These are phyloP conservation scores for Botrytis porri DNA, from an alignment of 2,329 filamentous ascomycete species.

Conservation along the genomic window DNA sequence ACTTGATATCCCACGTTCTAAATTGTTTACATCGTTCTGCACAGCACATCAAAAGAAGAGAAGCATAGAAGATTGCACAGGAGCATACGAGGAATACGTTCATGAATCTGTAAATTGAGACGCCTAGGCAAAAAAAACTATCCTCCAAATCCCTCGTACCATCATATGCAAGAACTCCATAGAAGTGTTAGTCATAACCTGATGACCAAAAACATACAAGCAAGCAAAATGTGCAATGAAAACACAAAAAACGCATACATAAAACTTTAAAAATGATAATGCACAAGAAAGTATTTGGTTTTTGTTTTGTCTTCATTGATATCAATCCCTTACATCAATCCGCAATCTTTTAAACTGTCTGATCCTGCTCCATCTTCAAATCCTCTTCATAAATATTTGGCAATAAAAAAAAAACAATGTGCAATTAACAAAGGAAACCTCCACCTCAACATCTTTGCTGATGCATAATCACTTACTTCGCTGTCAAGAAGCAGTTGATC, in stretches of 20 bases:
- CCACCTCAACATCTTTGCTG: not conserved
- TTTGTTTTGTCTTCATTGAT: conserved; percentile 16
- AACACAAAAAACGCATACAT: not conserved
- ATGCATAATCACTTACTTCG: conserved; percentile 5
- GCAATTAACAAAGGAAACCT: conserved; percentile 12
- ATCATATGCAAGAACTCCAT: conserved; percentile 12
- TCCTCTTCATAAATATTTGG: not conserved
- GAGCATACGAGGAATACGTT: not conserved
- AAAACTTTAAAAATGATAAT: not conserved
- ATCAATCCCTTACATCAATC: conserved; percentile 17
- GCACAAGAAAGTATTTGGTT: conserved; percentile 15
- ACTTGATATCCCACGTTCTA: not conserved
- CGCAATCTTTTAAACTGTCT: not conserved
- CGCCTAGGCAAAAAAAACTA: not conserved
- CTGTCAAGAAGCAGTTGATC: conserved; percentile 12
- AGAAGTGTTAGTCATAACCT: not conserved
- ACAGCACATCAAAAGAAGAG: not conserved
- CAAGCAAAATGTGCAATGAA: not conserved
- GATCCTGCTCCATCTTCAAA: not conserved
- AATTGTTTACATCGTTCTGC: not conserved
- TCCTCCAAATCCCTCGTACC: not conserved
- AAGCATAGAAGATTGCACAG: not conserved
- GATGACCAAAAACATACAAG: not conserved
- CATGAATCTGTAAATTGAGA: not conserved
- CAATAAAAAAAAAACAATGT: conserved; percentile 4